Evolutionary conservation across 1,284 basidiomycete species (phyloP).

Genomic region (Ustilago sp.): DNA sequence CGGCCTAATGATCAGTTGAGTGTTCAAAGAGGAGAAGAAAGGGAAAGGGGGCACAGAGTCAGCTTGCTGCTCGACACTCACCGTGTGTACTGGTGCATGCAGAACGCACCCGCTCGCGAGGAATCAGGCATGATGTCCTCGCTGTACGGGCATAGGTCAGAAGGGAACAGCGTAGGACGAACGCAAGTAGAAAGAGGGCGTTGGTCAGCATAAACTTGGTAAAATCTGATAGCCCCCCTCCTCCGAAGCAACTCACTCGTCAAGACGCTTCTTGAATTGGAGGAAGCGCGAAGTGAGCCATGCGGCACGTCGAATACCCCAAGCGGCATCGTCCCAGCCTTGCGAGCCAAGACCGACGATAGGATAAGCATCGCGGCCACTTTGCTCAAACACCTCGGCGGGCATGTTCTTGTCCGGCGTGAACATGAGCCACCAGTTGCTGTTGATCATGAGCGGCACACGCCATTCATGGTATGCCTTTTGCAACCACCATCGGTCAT

Average conservation of each 20-base stretch:
- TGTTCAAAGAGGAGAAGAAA: constrained; percentile 30
- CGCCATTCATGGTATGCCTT: constrained; percentile 92
- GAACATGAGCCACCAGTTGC: constrained; percentile 98
- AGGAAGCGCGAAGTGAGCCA: constrained; percentile 83
- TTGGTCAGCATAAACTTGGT: constrained; percentile 7
- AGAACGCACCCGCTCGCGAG: constrained; percentile 73
- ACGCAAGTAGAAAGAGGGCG: not conserved
- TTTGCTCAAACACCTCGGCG: constrained; percentile 49
- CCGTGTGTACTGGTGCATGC: constrained; percentile 75
- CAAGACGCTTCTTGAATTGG: constrained; percentile 80
- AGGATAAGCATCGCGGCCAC: constrained; percentile 64
- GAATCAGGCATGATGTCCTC: constrained; percentile 74
- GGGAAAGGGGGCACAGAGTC: constrained; percentile 17
- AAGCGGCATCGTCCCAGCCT: constrained; percentile 72
- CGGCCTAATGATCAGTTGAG: constrained; percentile 44
- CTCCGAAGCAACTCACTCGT: constrained; percentile 71
- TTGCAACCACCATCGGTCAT: constrained; percentile 92
- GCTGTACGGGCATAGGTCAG: constrained; percentile 55
- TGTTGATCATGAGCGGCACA: constrained; percentile 86
- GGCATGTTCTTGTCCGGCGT: constrained; percentile 73
- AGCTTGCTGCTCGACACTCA: constrained; percentile 66
- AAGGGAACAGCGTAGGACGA: not conserved
- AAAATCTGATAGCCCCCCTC: no score
- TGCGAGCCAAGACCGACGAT: constrained; percentile 40
- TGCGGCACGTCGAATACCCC: constrained; percentile 87